Evolutionary conservation across 2,329 filamentous ascomycete genomes (phyloP).

Genomic region (Aspergillus phoenicis): DNA sequence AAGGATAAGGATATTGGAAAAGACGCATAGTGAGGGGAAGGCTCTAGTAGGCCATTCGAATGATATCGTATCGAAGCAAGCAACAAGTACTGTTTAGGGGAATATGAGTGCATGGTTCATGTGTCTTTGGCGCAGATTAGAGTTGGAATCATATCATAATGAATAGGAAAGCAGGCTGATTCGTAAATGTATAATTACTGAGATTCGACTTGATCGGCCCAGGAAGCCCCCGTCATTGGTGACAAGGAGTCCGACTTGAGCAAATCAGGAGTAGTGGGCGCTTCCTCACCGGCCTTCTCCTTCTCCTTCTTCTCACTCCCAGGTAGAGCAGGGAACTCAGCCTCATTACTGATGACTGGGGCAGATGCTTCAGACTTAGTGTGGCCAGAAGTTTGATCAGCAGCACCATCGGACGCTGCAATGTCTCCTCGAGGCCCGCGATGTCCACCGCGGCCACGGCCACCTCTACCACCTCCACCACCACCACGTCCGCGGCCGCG

Average conservation of each 20-base stretch:
- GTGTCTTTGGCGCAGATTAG: background rate
- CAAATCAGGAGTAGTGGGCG: slow-evolving; percentile 22
- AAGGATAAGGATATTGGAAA: background rate
- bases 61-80: background rate
- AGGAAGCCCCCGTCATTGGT: slow-evolving; percentile 32
- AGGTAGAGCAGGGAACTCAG: slow-evolving; percentile 42
- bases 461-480: slow-evolving; percentile 26
- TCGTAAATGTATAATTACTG: slow-evolving; percentile 11
- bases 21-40: background rate
- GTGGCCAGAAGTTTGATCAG: slow-evolving; percentile 16
- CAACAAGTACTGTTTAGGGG: background rate
- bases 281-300: background rate
- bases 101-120: slow-evolving; percentile 5
- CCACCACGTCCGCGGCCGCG: slow-evolving; percentile 37
- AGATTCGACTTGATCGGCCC: slow-evolving; percentile 39
- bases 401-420: slow-evolving; percentile 20
- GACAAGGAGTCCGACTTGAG: slow-evolving; percentile 31
- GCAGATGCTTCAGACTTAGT: slow-evolving; percentile 20
- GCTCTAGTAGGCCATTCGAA: background rate
- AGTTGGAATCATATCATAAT: background rate
- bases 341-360: slow-evolving; percentile 33
- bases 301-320: slow-evolving; percentile 26
- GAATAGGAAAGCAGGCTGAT: background rate
- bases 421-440: slow-evolving; percentile 30
- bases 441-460: slow-evolving; percentile 32